Conservation (phyloP, 2,329 filamentous ascomycete genomes). For the Epichloe aotearoae region DNA sequence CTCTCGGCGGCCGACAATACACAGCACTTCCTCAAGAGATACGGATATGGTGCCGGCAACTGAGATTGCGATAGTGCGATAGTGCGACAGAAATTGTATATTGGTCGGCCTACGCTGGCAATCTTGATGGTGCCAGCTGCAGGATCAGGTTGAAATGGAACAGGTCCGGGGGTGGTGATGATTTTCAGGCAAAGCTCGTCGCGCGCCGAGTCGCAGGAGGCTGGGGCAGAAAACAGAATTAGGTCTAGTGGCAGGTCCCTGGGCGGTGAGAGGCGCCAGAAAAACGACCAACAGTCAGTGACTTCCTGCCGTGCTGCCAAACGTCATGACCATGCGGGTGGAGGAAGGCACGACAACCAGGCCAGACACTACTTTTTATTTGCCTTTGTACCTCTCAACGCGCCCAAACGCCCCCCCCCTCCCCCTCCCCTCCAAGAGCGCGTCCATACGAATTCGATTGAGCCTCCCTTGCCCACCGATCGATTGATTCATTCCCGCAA, state of each 20-base stretch:
- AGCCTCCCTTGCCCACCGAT: background rate
- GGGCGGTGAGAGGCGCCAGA: constrained; percentile 7
- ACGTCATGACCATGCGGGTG: too few species aligned
- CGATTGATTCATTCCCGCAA: background rate
- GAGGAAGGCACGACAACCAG: too few species aligned
- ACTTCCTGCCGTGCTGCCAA: background rate
- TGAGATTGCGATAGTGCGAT: background rate
- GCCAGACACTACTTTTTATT: background rate
- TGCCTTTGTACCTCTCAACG: constrained; percentile 16
- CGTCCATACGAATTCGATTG: background rate
- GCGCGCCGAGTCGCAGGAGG: constrained; percentile 6
- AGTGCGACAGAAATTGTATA: background rate
- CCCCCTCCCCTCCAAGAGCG: background rate
- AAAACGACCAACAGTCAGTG: background rate
- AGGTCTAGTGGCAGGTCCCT: constrained; percentile 3
- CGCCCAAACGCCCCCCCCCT: constrained; percentile 10
- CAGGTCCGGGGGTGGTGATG: constrained; percentile 3
- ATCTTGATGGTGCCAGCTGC: constrained; percentile 1
- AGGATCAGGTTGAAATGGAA: background rate
- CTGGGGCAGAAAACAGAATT: constrained; percentile 9
- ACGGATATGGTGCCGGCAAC: background rate
- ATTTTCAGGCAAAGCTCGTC: constrained; percentile 8
- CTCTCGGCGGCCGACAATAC: background rate
- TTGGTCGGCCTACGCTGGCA: constrained; percentile 5
- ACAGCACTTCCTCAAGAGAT: background rate